A percentile compares a stretch with the other conserved stretches of the same genome.
Conservation (phyloP, 2,329 filamentous ascomycete species). For the Pseudogymnoascus sp. region DNA sequence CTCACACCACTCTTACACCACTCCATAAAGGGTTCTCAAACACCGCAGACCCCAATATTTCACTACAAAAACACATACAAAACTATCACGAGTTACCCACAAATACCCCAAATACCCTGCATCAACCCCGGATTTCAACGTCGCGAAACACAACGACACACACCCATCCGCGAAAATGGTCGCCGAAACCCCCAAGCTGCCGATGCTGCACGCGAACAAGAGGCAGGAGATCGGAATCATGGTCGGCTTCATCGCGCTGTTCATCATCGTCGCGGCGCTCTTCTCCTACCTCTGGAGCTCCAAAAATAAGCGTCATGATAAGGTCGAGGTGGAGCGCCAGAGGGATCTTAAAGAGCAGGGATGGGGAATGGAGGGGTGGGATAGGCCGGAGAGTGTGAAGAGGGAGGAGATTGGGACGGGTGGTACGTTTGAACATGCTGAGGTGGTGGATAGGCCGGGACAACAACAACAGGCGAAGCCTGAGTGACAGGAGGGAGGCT, state of each 20-base stretch:
- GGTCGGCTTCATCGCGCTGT: conserved; percentile 2
- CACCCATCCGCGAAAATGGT: neutral
- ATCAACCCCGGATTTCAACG: neutral
- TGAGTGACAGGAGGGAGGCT: neutral
- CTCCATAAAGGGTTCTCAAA: neutral
- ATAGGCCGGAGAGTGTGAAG: neutral
- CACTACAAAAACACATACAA: neutral
- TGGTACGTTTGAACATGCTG: neutral
- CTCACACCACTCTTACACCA: neutral
- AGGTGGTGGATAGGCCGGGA: neutral
- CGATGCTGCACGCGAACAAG: neutral
- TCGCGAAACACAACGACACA: neutral
- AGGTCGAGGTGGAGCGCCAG: neutral
- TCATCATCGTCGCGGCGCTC: neutral
- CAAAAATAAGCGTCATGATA: neutral
- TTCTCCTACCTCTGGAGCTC: conserved; percentile 17
- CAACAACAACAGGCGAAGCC: neutral
- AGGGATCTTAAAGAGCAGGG: neutral
- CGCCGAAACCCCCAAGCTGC: neutral
- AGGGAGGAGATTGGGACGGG: neutral
- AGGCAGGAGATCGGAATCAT: neutral
- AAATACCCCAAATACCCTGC: neutral
- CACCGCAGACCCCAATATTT: neutral
- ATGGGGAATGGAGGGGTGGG: neutral
- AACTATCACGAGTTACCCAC: neutral